phyloP scores from a whole-genome alignment of 192 early-diverging fungal species.

The Rhizophagus clarus region DNA sequence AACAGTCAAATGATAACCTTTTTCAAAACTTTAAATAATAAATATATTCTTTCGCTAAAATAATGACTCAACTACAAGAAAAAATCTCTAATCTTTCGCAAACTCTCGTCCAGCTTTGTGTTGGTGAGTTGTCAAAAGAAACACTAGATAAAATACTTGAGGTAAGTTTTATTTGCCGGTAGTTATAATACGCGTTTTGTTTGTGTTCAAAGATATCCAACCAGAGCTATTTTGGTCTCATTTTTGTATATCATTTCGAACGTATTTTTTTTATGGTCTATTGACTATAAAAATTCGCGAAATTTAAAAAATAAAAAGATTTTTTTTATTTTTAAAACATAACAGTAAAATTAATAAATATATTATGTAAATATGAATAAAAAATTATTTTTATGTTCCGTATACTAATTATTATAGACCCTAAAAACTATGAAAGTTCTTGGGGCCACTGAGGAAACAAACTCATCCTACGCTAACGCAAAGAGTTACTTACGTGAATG shows the following conservation, averaged over 20 bases:
- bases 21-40: not conserved
- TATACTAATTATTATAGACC: not conserved
- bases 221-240: not conserved
- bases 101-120: not conserved
- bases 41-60: not conserved
- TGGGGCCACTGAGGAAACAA: slow-evolving; percentile 80
- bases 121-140: not conserved
- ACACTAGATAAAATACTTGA: not conserved
- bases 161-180: slow-evolving; percentile 1
- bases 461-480: slow-evolving; percentile 72
- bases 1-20: not conserved
- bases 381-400: not conserved
- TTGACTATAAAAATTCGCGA: not conserved
- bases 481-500: slow-evolving; percentile 58
- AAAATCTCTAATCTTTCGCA: not conserved
- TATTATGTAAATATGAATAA: not conserved
- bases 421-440: slow-evolving; percentile 53
- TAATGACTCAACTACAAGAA: not conserved
- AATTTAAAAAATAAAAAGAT: not conserved
- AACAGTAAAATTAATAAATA: not conserved
- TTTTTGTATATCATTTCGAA: slow-evolving; percentile 1
- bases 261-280: not conserved
- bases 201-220: slow-evolving; percentile 1
- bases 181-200: not conserved
- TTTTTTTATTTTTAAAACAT: not conserved